Evolutionary conservation across 148 eudicot genomes (phyloP), one percentile per base, ranked within the genome.

Genomic region (Vaccinium macrocarpon): DNA sequence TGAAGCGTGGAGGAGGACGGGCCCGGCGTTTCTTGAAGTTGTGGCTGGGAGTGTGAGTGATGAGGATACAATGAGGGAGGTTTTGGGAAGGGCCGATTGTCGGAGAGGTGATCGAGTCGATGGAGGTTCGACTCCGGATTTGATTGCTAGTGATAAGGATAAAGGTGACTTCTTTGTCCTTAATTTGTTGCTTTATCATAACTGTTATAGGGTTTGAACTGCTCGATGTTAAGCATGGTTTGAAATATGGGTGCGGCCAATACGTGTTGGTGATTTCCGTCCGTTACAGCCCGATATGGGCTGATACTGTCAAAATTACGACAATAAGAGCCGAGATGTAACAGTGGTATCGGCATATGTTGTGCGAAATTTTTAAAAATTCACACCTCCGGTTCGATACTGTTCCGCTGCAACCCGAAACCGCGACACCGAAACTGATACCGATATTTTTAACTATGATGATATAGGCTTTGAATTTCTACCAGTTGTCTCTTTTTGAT

Each of bases 11-110:
- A 83, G 62, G 80, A 78, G 77, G 46, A 56, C 90, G 90, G 98
- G 98, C 15, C 92, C 94, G 13, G 18, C 95, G 1, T 90, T 90
- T 90, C 86, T 95, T 16, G 93, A 94, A 55, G 19, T 83, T 59
- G 93, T 85, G 83, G 91, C 89, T 0, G 84, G 52, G 14, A 78
- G 13, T n/a, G 46, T 86, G 81, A 57, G 42, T 83, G 88, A 42
- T 42, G 46, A 55, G n/a, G 83, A 87, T 81, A 19, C 42, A 51
- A 6, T 83, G 84, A 68, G 27, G 56, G 81, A 79, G 29, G 71
- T 81, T 64, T 25, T 84, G 52, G 87, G 89, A 14, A 11, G 62
- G 61, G 76, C 13, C 62, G 32, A 70, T 74, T 8, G 23, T 2
- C 76, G 9, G 52, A n/a, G 32, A 49, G 9, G 55, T 25, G 76